Base-by-base conservation (phyloP, 2,329 filamentous ascomycete species). In the Epichloe uncinata region DNA sequence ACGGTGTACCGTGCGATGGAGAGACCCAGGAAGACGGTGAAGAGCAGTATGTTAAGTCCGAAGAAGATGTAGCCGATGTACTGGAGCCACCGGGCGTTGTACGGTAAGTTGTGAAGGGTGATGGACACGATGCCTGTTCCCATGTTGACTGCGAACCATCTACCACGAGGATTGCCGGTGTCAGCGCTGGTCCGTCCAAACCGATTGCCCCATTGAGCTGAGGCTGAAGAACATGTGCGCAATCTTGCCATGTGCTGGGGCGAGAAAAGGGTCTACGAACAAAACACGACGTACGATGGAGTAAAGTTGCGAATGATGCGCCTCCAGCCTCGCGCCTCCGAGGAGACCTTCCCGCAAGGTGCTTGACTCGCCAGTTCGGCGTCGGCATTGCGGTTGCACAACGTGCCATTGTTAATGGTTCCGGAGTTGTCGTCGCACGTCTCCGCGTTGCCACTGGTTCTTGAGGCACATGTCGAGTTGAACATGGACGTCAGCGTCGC, bases 51-150 rank as follows among this genome's bases (percentile, higher is more conserved):
- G 57, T 85, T 85, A 16, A 84, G 66, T 4, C 65, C 63, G 58
- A 85, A 84, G 60, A 85, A 75, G 46, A 73, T 58, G 45, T 80
- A 73, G 1, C 79, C 77, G 18, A 84, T 67, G 63, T 74, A 78
- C 56, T 75, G 72, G 0, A 85, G 67, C 71, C 76, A 82, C 8
- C 55, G 50, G 1, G 71, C 70, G 53, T 81, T 73, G 61, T 79
- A 85, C 0, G 82, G 82, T 11, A 85, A 70, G 16, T 75, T 73
- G 55, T 77, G 69, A 16, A 86, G 69, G 18, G 86, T 68, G 38
- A 84, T 73, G 2, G 78, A 77, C 8, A 82, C 77, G 38, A 86
- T 78, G 18, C 82, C 83, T 0, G 82, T 86, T 30, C 82, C 82
- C 81, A 86, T 81, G 42, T 71, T 79, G 34, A 75, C 71, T 3